Evolutionary conservation across 179 eudicot genomes (phyloP), one percentile per base, ranked within the genome.

Genomic region (Camellia oleifera): DNA sequence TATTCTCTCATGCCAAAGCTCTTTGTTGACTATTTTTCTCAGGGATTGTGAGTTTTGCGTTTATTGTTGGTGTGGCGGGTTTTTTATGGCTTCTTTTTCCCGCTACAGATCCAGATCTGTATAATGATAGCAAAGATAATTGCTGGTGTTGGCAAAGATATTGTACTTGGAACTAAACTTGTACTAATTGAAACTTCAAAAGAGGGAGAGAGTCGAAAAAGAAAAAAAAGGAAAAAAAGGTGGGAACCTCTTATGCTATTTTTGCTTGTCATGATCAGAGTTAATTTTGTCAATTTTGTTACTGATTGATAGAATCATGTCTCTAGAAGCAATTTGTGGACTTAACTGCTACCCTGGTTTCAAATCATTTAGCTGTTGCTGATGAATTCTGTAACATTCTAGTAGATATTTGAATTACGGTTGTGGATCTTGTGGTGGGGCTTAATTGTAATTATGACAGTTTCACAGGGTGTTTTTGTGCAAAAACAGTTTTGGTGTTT

Each of bases 111-210:
- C 97, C 93, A 53, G 82, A 85, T 83, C 65, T 91, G 88, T 92
- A 87, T 74, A 93, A 90, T 79, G 50, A 52, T 56, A 82, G 80
- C 78, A 85, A 76, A 52, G 92, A 90, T 77, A 77, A 80, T 80
- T 95, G 98, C 91, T 79, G 32, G 42, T 93, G 97, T 85, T 95
- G 98, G 98, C 98, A 90, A 72, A 85, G 90, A 78, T 88, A 87
- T 79, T 95, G 98, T 84, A 74, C 80, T 77, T 90, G 90, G 92
- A 84, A 77, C 81, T 91, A 87, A 82, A 66, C 50, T 50, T 71
- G 40, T 48, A 50, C 48, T 12, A 44, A 61, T 10, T 17, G 44
- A 44, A 52, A 63, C 14, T 65, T 40, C 44, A 26, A 45, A 11
- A 77, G 5, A 23, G 26, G 0, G 58, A 20, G 0, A 10, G 15